Evolutionary conservation across 805 yeast genomes (phyloP), one percentile per base, ranked within the genome.

Genomic region (Teunomyces lycoperdinae): DNA sequence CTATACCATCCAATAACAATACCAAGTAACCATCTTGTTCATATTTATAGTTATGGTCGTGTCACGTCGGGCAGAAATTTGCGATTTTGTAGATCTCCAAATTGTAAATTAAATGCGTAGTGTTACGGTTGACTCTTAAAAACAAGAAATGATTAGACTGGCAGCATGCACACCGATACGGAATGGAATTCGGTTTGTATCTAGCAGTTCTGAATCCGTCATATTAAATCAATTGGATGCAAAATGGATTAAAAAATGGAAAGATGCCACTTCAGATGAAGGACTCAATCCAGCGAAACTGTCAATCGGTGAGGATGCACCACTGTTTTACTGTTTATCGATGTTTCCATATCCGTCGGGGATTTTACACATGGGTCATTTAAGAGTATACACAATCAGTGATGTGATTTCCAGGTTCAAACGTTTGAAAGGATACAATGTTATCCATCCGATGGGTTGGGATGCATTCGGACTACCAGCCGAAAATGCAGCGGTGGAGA

Each of bases 331-430:
- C 64, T 79, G 87, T 26, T 71, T 94, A 29, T 77, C 96, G 0
- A 88, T 87, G 96, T 92, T 94, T 61, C 99, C 99, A 1, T 94
- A 94, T 58, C 99, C 99, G 1, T 89, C 97, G 0, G 99, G 99
- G 1, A 76, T 77, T 50, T 75, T 94, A 4, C 99, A 94, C 61
- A 83, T 94, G 78, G 99, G 99, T 0, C 99, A 94, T 66, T 75
- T 91, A 39, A 73, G 99, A 45, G 99, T 94, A 0, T 94, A 88
- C 65, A 87, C 97, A 0, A 89, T 94, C 28, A 83, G 91, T 56
- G 99, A 94, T 64, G 85, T 83, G 2, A 62, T 94, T 34, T 78
- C 96, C 1, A 73, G 98, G 54, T 92, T 79, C 64, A 79, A 88
- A 54, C 73, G 94, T 53, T 77, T 88, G 67, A 79, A 78, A 44